A percentile compares a stretch with the other conserved stretches of the same genome.
These are phyloP conservation scores for Melaleuca alternifolia DNA, from an alignment of 345 rosid genomes.

Conservation along the genomic window DNA sequence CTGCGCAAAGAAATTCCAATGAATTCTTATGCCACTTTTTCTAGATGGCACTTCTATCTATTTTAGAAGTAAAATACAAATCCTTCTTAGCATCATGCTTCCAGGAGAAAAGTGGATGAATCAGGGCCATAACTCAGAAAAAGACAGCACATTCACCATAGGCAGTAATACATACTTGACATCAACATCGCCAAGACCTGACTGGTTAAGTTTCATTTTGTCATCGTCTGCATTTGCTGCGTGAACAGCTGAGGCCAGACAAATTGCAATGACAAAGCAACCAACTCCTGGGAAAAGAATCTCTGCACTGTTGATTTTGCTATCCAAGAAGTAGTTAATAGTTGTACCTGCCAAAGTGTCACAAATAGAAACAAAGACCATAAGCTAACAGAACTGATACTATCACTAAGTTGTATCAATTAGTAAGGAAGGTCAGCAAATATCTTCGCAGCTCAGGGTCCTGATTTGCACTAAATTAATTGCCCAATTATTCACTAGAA, in stretches of 20 bases:
- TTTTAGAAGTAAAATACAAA: neutral
- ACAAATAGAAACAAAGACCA: neutral
- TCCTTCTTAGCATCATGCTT: neutral
- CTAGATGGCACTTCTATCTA: neutral
- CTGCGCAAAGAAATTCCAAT: neutral
- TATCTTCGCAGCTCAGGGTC: neutral
- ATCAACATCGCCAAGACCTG: conserved; percentile 14
- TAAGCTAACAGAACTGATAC: neutral
- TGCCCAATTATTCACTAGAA: neutral
- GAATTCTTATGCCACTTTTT: neutral
- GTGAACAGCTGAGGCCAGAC: conserved; percentile 80
- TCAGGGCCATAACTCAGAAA: neutral
- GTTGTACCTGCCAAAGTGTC: conserved; percentile 44
- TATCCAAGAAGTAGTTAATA: conserved; percentile 71
- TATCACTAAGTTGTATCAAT: neutral
- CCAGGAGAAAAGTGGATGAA: neutral
- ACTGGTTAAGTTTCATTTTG: conserved; percentile 38
- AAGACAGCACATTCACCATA: conserved; percentile 5
- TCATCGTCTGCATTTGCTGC: conserved; percentile 63
- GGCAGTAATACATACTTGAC: conserved; percentile 3
- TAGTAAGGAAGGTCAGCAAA: neutral
- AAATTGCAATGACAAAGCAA: conserved; percentile 71
- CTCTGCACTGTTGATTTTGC: conserved; percentile 58
- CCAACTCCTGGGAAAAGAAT: conserved; percentile 75
- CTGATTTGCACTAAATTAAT: neutral